A percentile compares a stretch with the other conserved stretches of the same genome.
phyloP scores from a whole-genome alignment of 2,329 filamentous ascomycete genomes.

The Penicillium concentricum region DNA sequence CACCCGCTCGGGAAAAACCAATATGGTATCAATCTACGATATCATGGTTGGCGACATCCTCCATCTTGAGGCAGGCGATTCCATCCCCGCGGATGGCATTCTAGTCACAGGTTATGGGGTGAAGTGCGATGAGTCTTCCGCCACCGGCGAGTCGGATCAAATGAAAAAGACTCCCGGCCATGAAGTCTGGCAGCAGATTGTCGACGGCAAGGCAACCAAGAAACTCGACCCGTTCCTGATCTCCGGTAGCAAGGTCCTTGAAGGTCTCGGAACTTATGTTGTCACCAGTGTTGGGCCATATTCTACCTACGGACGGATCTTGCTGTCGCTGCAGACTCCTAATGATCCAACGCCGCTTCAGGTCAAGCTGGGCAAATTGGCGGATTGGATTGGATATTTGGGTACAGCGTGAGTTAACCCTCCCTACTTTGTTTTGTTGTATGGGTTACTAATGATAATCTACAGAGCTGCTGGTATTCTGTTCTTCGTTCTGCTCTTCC shows the following conservation, averaged over 20 bases:
- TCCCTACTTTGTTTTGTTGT: background rate
- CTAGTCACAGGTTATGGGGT: conserved; percentile 65
- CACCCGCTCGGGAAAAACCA: conserved; percentile 64
- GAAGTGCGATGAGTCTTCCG: conserved; percentile 72
- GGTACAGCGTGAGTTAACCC: conserved; percentile 57
- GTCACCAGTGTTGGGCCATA: conserved; percentile 71
- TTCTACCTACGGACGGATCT: conserved; percentile 72
- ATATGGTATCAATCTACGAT: conserved; percentile 64
- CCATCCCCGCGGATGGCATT: conserved; percentile 69
- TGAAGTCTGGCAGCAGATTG: conserved; percentile 58
- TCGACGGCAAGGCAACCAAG: conserved; percentile 52
- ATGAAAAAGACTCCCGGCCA: conserved; percentile 65
- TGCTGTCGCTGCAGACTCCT: conserved; percentile 71
- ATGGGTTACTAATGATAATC: conserved; percentile 9
- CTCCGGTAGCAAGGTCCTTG: conserved; percentile 75
- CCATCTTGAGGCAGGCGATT: conserved; percentile 67
- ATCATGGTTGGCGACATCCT: conserved; percentile 69
- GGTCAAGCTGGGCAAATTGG: conserved; percentile 71
- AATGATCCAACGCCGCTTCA: conserved; percentile 75
- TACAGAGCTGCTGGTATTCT: conserved; percentile 66
- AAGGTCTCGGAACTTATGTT: conserved; percentile 72
- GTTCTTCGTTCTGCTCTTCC: conserved; percentile 82
- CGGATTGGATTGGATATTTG: conserved; percentile 74
- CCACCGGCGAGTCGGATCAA: conserved; percentile 71
- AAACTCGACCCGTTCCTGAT: conserved; percentile 72